Conservation (phyloP, 768 basidiomycete genomes). For the Boletellus ananiceps region DNA sequence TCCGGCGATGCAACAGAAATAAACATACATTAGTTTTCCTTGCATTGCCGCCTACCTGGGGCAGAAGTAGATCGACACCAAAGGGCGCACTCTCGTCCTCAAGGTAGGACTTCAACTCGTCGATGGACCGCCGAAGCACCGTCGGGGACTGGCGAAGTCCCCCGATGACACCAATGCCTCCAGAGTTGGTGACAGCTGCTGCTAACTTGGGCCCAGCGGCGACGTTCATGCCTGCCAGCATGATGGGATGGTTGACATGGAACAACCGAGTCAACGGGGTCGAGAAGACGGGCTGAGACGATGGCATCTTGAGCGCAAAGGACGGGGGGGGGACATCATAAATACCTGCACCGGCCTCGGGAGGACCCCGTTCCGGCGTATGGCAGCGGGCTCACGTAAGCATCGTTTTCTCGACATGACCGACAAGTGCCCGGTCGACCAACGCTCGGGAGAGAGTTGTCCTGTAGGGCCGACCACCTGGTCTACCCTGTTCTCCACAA, state of each 20-base stretch:
- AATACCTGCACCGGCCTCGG: no score
- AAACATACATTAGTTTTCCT: conserved; percentile 68
- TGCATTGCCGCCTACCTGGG: conserved; percentile 77
- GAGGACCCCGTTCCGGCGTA: not conserved
- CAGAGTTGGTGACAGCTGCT: conserved; percentile 89
- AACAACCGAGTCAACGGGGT: conserved; percentile 76
- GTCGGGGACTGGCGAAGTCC: conserved; percentile 72
- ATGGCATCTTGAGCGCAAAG: conserved; percentile 48
- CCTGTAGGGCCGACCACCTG: conserved; percentile 64
- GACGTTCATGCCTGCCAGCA: conserved; percentile 84
- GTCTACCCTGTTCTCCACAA: conserved; percentile 29
- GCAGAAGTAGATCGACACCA: conserved; percentile 80
- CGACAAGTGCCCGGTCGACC: conserved; percentile 49
- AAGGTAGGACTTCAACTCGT: conserved; percentile 69
- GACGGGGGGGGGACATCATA: no score
- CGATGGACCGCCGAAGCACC: conserved; percentile 60
- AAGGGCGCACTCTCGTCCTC: conserved; percentile 74
- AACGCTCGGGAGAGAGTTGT: conserved; percentile 38
- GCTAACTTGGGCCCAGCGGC: conserved; percentile 83
- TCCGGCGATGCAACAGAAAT: not conserved
- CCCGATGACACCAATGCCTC: conserved; percentile 85
- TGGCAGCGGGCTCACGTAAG: not conserved
- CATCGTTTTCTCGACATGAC: conserved; percentile 6
- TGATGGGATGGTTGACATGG: conserved; percentile 76
- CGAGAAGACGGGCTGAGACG: conserved; percentile 58